Conservation (phyloP, 371 early-diverging fungal species). For the Phascolomyces articulosus region DNA sequence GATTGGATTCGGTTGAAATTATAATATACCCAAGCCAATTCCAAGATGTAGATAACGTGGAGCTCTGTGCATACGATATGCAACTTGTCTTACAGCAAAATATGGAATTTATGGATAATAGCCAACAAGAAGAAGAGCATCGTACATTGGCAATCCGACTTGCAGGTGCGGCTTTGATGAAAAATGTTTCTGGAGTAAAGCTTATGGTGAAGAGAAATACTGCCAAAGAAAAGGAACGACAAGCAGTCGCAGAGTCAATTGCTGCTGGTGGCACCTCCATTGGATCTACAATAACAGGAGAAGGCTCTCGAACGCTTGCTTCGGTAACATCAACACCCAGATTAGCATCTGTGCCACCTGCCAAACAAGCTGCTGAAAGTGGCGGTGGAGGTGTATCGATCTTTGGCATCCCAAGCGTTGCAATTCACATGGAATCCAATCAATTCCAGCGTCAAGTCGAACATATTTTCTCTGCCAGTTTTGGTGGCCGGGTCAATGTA, state of each 20-base stretch:
- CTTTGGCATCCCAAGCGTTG: slow-evolving; percentile 60
- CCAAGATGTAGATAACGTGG: slow-evolving; percentile 74
- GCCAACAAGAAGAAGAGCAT: slow-evolving; percentile 9
- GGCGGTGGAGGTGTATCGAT: slow-evolving; percentile 58
- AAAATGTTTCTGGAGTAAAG: slow-evolving; percentile 44
- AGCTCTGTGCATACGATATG: slow-evolving; percentile 41
- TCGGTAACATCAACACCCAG: not conserved
- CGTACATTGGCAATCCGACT: slow-evolving; percentile 34
- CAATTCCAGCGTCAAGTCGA: slow-evolving; percentile 40
- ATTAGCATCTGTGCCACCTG: not conserved
- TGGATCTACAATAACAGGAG: not conserved
- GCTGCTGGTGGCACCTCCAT: not conserved
- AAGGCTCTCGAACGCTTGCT: not conserved
- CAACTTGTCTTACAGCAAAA: slow-evolving; percentile 23
- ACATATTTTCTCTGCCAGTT: slow-evolving; percentile 61
- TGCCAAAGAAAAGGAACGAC: not conserved
- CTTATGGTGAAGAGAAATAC: slow-evolving; percentile 28
- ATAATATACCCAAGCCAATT: slow-evolving; percentile 72
- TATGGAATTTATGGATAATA: slow-evolving; percentile 17
- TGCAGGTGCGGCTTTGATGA: slow-evolving; percentile 42
- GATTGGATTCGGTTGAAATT: slow-evolving; percentile 36
- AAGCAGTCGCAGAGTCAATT: not conserved
- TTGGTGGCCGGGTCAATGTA: slow-evolving; percentile 72
- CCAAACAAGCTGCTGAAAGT: slow-evolving; percentile 9
- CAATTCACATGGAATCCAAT: slow-evolving; percentile 48